Evolutionary conservation across 2,329 filamentous ascomycete species (phyloP).

Genomic region (Cyclaneusma minus): DNA sequence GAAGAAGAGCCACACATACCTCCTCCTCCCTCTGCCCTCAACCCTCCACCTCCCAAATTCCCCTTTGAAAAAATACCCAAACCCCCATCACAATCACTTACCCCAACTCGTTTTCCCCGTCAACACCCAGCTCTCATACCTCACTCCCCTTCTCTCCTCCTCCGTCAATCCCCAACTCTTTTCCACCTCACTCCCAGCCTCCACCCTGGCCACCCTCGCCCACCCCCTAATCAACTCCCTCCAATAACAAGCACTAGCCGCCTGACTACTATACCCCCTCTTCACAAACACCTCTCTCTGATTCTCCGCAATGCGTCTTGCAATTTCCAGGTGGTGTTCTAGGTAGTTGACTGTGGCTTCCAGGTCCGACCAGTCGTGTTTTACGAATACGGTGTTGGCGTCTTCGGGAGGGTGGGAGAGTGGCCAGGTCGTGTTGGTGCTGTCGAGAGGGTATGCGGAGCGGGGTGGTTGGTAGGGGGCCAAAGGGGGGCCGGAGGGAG

Average conservation of each 20-base stretch:
- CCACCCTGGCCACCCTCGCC: constrained; percentile 23
- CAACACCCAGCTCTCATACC: constrained; percentile 15
- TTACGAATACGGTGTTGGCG: constrained; percentile 34
- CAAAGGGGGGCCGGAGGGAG: constrained; percentile 6
- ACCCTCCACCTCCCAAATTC: too few relatives aligned
- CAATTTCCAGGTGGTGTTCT: constrained; percentile 25
- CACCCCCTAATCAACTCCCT: constrained; percentile 31
- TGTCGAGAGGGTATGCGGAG: constrained; percentile 1
- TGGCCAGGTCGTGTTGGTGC: constrained; percentile 23
- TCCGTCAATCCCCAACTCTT: constrained; percentile 1
- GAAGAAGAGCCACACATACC: too few relatives aligned
- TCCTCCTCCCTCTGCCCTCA: too few relatives aligned
- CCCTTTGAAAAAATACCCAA: too few relatives aligned
- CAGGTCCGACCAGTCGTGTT: constrained; percentile 34
- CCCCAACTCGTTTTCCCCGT: constrained; percentile 6
- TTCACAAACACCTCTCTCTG: constrained; percentile 28
- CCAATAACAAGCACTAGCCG: constrained; percentile 39
- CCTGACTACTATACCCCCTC: constrained; percentile 29
- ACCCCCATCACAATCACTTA: background rate
- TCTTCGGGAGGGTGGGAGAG: constrained; percentile 17
- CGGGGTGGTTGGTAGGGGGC: background rate
- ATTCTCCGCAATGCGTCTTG: constrained; percentile 29
- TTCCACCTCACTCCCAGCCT: constrained; percentile 20
- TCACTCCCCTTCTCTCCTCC: constrained; percentile 6
- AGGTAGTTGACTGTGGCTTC: constrained; percentile 29